These are phyloP conservation scores for Pseudopyrenochaeta lycopersici DNA, from an alignment of 2,329 filamentous ascomycete species.

Conservation along the genomic window DNA sequence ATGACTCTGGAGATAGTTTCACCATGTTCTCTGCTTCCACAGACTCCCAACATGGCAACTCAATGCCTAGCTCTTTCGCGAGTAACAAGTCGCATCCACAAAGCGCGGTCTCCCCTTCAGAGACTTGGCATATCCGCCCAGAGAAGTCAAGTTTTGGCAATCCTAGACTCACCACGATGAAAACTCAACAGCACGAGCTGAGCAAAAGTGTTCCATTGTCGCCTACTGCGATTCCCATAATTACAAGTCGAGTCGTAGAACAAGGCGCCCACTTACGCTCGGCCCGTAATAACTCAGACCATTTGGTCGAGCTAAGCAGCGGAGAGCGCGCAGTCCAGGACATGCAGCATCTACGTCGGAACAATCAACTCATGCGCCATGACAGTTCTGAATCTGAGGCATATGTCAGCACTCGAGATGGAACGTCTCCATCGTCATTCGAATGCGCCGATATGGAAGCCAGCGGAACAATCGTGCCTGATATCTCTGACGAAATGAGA, in stretches of 20 bases:
- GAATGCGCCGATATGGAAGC: conserved; percentile 51
- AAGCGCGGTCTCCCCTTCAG: conserved; percentile 35
- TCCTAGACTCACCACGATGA: conserved; percentile 6
- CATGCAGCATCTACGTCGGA: conserved; percentile 49
- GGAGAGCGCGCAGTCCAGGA: conserved; percentile 46
- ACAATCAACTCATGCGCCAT: conserved; percentile 52
- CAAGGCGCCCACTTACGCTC: conserved; percentile 18
- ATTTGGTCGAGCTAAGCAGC: conserved; percentile 29
- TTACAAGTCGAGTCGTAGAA: conserved; percentile 7
- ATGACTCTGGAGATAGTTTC: conserved; percentile 70
- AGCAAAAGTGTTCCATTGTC: conserved; percentile 35
- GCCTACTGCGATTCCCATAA: conserved; percentile 38
- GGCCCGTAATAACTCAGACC: conserved; percentile 20
- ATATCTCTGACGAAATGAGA: conserved; percentile 34
- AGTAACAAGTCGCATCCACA: conserved; percentile 42
- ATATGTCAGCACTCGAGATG: conserved; percentile 42
- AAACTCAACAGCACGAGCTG: conserved; percentile 16
- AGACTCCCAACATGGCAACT: conserved; percentile 63
- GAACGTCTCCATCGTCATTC: conserved; percentile 34
- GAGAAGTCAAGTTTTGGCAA: conserved; percentile 47
- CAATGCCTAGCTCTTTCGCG: conserved; percentile 61
- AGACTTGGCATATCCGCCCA: conserved; percentile 35
- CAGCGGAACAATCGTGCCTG: conserved; percentile 53
- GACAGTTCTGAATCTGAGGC: conserved; percentile 52
- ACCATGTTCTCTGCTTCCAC: conserved; percentile 71